Base-by-base conservation (phyloP, 176 grass and related monocot genomes). In the Tillandsia leiboldiana region DNA sequence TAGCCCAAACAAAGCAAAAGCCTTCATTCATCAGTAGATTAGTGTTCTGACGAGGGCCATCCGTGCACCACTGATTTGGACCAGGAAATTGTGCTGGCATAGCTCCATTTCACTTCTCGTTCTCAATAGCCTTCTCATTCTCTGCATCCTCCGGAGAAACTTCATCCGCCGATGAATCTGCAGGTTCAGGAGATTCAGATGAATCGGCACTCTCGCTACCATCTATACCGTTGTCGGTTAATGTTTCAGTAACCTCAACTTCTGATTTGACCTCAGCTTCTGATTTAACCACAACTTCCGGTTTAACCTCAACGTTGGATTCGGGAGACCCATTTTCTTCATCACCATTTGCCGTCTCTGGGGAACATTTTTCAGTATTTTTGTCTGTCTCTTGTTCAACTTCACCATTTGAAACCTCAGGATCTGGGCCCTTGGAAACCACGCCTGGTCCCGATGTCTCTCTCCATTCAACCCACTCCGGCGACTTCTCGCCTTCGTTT, bases 191-290 rank as follows among this genome's bases (percentile, higher is more conserved):
- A 3, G 64, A 73, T 56, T 70, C 50, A 42, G 14, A 64, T 20
- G 56, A 51, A 63, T 75, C 27, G 24, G 50, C 58, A 75, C 9
- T 63, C 47, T 29, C 15, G 59, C 15, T 18, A 57, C 73, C 57
- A 12, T 62, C 67, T 69, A 24, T 20, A 56, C 61, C 24, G 49
- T 23, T 48, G 50, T 68, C 14, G 57, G 20, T 68, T 68, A 28
- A 63, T 67, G 63, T 77, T 69, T 77, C 74, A 77, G 49, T 54
- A 69, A 77, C 51, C 49, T 63, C 51, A 59, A 66, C 61, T 47
- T 42, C 33, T 42, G 33, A 6, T 42, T 42, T 42, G 5, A 42
- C 33, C 33, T 7, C 33, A 42, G 7, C 33, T 8, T 42, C 33
- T 42, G 33, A 4, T 42, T 42, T 42, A 42, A 12, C 15, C 14